Percentiles rank a stretch among this genome's conserved stretches.
These are phyloP conservation scores for Gautieria morchelliformis DNA, from an alignment of 768 basidiomycete species.

Conservation along the genomic window DNA sequence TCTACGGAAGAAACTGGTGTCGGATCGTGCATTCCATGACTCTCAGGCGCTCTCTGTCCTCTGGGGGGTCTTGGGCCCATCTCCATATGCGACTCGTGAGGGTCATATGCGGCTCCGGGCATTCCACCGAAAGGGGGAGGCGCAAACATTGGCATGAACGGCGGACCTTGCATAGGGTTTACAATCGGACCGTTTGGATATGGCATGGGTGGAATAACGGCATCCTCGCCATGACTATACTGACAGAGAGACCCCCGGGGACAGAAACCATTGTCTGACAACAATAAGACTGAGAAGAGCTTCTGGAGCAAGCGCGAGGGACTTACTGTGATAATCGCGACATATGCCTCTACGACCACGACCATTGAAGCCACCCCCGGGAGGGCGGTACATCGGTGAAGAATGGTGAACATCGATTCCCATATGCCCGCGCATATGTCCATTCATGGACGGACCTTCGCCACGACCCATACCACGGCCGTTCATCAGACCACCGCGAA, in stretches of 20 bases:
- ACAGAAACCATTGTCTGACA: slow-evolving; percentile 81
- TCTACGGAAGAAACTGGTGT: slow-evolving; percentile 44
- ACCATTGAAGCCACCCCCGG: not conserved
- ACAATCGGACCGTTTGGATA: slow-evolving; percentile 20
- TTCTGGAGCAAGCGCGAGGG: not conserved
- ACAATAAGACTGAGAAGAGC: slow-evolving; percentile 6
- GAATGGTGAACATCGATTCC: slow-evolving; percentile 18
- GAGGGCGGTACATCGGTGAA: slow-evolving; percentile 5
- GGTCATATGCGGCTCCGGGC: slow-evolving; percentile 54
- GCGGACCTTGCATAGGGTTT: slow-evolving; percentile 32
- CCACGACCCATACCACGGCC: slow-evolving; percentile 24
- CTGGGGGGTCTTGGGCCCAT: slow-evolving; percentile 44
- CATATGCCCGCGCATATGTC: slow-evolving; percentile 14
- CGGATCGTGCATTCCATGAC: slow-evolving; percentile 26
- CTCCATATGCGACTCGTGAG: slow-evolving; percentile 72
- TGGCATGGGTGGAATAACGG: slow-evolving; percentile 53
- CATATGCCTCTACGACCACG: slow-evolving; percentile 52
- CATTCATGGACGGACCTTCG: slow-evolving; percentile 23
- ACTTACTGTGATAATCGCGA: slow-evolving; percentile 88
- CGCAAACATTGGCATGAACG: slow-evolving; percentile 67
- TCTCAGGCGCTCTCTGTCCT: slow-evolving; percentile 40
- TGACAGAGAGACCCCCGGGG: slow-evolving; percentile 83
- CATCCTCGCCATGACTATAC: slow-evolving; percentile 88
- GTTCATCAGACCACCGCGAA: slow-evolving; percentile 24
- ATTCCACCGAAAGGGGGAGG: slow-evolving; percentile 43